These are phyloP conservation scores for Alternaria angustiovoidea DNA, from an alignment of 2,329 filamentous ascomycete genomes.

Conservation along the genomic window DNA sequence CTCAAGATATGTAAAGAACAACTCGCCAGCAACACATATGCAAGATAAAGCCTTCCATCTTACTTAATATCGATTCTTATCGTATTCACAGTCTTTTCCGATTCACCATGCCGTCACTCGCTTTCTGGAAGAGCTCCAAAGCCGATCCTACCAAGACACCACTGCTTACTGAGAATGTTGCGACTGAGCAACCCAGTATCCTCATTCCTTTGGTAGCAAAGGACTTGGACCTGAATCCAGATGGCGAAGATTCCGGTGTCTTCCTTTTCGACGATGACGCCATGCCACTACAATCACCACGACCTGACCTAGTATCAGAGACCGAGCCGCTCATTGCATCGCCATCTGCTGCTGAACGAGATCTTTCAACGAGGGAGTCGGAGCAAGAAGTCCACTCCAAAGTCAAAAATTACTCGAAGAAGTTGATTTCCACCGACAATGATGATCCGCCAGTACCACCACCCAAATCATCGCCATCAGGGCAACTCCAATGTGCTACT, in stretches of 20 bases:
- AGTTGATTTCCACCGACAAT: background rate
- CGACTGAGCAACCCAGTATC: constrained; percentile 1
- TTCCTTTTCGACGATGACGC: constrained; percentile 26
- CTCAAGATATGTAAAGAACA: background rate
- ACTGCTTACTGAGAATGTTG: constrained; percentile 12
- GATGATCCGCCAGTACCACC: background rate
- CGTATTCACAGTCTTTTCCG: background rate
- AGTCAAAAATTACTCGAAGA: background rate
- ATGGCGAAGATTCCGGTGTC: constrained; percentile 26
- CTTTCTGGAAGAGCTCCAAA: constrained; percentile 32
- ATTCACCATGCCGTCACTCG: constrained; percentile 29
- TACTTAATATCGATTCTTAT: background rate
- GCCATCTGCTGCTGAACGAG: background rate
- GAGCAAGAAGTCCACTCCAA: background rate
- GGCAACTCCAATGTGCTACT: background rate
- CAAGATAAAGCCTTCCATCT: background rate
- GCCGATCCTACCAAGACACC: constrained; percentile 16
- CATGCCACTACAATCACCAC: background rate
- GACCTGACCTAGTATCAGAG: background rate
- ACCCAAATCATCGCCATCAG: background rate
- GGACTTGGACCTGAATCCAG: constrained; percentile 22
- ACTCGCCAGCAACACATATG: background rate
- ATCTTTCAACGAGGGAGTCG: background rate
- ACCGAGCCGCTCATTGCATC: background rate
- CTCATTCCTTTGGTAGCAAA: constrained; percentile 1